phyloP scores from a whole-genome alignment of 2,329 filamentous ascomycete genomes.

The Talaromyces sp. region DNA sequence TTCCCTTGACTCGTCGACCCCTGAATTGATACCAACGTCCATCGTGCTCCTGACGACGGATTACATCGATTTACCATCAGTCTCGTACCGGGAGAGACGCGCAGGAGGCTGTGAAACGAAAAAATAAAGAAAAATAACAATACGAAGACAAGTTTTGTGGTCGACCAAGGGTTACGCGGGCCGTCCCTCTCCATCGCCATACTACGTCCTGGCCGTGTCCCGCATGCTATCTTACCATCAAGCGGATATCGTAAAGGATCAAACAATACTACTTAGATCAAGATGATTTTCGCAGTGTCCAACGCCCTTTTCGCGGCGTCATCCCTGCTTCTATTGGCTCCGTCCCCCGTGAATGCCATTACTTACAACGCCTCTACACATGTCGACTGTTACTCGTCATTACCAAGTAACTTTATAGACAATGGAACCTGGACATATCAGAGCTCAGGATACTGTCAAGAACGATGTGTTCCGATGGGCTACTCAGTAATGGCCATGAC shows the following conservation, averaged over 20 bases:
- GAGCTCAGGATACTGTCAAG: slow-evolving; percentile 55
- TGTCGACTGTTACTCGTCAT: slow-evolving; percentile 15
- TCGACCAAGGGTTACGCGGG: slow-evolving; percentile 36
- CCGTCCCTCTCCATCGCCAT: slow-evolving; percentile 31
- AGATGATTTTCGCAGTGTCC: slow-evolving; percentile 6
- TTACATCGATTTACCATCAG: not conserved
- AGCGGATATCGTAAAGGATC: not conserved
- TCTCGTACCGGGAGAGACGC: slow-evolving; percentile 14
- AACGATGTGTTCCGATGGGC: slow-evolving; percentile 46
- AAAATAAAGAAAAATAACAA: not conserved
- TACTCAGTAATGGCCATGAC: slow-evolving; percentile 63
- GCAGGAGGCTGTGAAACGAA: not conserved
- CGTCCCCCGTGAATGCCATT: not conserved
- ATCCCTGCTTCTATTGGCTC: slow-evolving; percentile 1
- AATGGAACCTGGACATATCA: slow-evolving; percentile 52
- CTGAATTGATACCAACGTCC: not conserved
- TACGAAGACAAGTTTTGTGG: slow-evolving; percentile 9
- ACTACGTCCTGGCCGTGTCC: not conserved
- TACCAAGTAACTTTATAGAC: slow-evolving; percentile 41
- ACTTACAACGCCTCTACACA: slow-evolving; percentile 10
- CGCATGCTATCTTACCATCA: not conserved
- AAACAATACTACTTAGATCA: not conserved
- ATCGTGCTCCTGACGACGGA: not conserved
- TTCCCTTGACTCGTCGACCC: not conserved
- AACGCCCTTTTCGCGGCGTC: slow-evolving; percentile 10